These are phyloP conservation scores for Gossypium sturtianum DNA, from an alignment of 345 rosid species.

Conservation along the genomic window DNA sequence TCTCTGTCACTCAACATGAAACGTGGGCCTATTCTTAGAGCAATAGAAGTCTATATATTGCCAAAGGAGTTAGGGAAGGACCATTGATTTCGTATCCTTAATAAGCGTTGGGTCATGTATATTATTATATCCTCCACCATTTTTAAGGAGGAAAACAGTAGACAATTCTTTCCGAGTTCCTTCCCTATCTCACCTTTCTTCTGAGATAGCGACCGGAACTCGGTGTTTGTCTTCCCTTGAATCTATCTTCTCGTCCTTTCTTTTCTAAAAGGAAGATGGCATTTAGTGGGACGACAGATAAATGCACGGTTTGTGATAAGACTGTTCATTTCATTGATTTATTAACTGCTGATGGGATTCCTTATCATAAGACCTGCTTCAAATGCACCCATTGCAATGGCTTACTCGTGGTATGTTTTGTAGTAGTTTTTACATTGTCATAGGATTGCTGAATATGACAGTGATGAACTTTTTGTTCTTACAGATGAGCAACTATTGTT, in stretches of 20 bases:
- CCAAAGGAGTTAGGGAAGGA: background rate
- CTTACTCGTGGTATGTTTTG: constrained; percentile 40
- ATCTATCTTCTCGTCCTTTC: background rate
- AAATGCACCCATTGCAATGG: constrained; percentile 86
- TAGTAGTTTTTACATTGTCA: background rate
- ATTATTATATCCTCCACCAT: background rate
- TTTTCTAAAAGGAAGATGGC: constrained; percentile 23
- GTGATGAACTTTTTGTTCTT: background rate
- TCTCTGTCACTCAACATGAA: background rate
- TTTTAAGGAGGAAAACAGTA: background rate
- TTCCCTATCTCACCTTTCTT: background rate
- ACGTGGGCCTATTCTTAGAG: background rate
- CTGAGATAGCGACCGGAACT: background rate
- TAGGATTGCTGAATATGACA: background rate
- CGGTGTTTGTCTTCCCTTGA: background rate
- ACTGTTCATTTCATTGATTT: constrained; percentile 66
- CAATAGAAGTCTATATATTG: background rate
- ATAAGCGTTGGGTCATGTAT: background rate
- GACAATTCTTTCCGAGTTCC: background rate
- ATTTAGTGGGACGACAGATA: constrained; percentile 60
- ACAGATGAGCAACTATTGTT: constrained; percentile 64
- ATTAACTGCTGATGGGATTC: constrained; percentile 66
- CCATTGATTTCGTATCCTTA: background rate
- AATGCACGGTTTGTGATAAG: constrained; percentile 80
- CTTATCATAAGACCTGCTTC: constrained; percentile 87